These are phyloP conservation scores for Haplographium delicatum DNA, from an alignment of 495 filamentous ascomycete genomes.

Conservation along the genomic window DNA sequence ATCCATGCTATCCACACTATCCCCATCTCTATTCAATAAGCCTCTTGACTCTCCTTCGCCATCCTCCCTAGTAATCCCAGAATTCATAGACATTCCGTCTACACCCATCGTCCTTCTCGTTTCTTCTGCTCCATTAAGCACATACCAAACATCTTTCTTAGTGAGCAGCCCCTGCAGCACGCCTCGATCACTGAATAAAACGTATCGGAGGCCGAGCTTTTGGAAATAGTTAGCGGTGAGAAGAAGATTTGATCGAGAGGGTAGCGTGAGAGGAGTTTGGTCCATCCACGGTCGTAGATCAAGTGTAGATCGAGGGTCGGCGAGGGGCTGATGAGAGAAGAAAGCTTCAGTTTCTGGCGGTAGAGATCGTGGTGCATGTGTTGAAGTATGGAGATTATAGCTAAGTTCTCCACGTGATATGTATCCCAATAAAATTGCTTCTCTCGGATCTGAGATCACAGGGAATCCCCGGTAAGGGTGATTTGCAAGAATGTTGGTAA, in stretches of 20 bases:
- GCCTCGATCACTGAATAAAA: constrained; percentile 80
- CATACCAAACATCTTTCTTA: constrained; percentile 97
- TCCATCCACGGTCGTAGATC: constrained; percentile 98
- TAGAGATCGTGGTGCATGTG: constrained; percentile 49
- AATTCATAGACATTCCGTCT: constrained; percentile 16
- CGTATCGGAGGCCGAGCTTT: constrained; percentile 84
- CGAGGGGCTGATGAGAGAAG: constrained; percentile 77
- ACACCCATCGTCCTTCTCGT: constrained; percentile 26
- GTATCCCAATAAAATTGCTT: constrained; percentile 79
- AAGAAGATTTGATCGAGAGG: constrained; percentile 64
- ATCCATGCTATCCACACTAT: constrained; percentile 31
- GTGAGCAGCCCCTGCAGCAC: constrained; percentile 80
- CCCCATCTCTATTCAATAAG: constrained; percentile 40
- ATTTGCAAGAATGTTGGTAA: constrained; percentile 60
- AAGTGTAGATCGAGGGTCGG: constrained; percentile 70
- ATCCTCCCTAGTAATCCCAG: constrained; percentile 34
- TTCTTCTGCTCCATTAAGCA: constrained; percentile 77
- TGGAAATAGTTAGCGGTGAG: constrained; percentile 89
- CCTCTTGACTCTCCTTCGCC: constrained; percentile 45
- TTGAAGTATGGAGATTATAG: constrained; percentile 64
- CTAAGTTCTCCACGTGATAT: constrained; percentile 88
- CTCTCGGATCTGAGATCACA: constrained; percentile 69
- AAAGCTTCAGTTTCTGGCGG: constrained; percentile 70
- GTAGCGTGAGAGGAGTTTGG: constrained; percentile 90
- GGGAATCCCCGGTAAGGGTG: constrained; percentile 90